Evolutionary conservation across 805 yeast genomes (phyloP).

Genomic region (Naumovozyma dairenensis): DNA sequence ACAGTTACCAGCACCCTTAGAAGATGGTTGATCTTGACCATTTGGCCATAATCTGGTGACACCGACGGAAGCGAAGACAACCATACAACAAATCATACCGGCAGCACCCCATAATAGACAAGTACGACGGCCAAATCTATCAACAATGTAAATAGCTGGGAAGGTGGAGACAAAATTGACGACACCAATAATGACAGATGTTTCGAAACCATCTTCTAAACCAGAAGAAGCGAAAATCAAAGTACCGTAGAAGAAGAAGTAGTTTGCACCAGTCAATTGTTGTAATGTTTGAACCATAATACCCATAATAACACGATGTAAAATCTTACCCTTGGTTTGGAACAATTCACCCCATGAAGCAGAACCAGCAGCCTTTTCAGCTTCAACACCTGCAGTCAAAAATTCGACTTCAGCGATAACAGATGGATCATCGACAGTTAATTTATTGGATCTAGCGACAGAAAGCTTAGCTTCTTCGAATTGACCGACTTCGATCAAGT

Average conservation of each 20-base stretch:
- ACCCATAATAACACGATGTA: constrained; percentile 40
- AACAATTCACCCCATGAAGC: constrained; percentile 59
- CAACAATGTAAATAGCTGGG: constrained; percentile 40
- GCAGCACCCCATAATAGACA: constrained; percentile 40
- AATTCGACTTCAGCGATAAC: constrained; percentile 48
- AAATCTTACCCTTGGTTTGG: constrained; percentile 56
- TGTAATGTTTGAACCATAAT: constrained; percentile 48
- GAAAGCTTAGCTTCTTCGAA: constrained; percentile 55
- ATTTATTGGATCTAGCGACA: constrained; percentile 49
- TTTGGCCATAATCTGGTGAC: constrained; percentile 35
- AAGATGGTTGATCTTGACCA: constrained; percentile 32
- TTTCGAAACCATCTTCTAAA: constrained; percentile 45
- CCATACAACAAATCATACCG: constrained; percentile 39
- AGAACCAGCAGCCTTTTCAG: constrained; percentile 49
- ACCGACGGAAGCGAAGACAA: constrained; percentile 51
- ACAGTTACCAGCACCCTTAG: constrained; percentile 52
- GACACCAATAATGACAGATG: constrained; percentile 49
- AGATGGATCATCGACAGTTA: constrained; percentile 43
- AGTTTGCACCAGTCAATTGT: constrained; percentile 58
- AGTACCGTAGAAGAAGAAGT: constrained; percentile 60
- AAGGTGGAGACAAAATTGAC: constrained; percentile 51
- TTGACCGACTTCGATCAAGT: constrained; percentile 43
- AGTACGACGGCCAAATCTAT: constrained; percentile 45
- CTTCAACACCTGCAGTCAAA: constrained; percentile 50
- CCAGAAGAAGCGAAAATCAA: constrained; percentile 54